Conservation (phyloP, 257 asterid genomes). For the Rehmannia glutinosa region DNA sequence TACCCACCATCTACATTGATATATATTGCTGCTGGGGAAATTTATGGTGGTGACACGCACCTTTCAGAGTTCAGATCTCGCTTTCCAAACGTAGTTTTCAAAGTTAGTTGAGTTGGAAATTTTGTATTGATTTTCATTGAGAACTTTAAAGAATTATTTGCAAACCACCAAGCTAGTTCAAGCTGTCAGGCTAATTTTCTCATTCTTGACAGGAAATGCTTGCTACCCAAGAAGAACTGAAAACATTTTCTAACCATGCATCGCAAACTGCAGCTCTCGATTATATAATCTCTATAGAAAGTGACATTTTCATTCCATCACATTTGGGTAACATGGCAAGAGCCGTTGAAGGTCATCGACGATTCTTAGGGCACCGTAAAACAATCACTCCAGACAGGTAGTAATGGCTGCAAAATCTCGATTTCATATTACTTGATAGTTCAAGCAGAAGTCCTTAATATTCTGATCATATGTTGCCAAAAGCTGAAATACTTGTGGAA, state of each 20-base stretch:
- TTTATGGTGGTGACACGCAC: conserved; percentile 76
- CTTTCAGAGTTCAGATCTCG: conserved; percentile 80
- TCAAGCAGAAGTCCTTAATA: not conserved
- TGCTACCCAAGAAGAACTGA: conserved; percentile 65
- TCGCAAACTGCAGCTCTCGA: conserved; percentile 95
- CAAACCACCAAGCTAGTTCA: conserved; percentile 15
- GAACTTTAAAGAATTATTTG: not conserved
- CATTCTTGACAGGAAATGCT: conserved; percentile 74
- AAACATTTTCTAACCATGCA: conserved; percentile 61
- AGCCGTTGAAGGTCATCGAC: conserved; percentile 91
- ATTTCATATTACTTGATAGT: not conserved
- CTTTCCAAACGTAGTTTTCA: conserved; percentile 72
- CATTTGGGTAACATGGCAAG: conserved; percentile 97
- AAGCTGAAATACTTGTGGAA: conserved; percentile 4
- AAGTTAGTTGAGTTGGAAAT: conserved; percentile 43
- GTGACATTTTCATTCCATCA: conserved; percentile 86
- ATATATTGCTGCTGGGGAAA: conserved; percentile 94
- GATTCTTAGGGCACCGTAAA: conserved; percentile 75
- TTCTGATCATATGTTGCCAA: not conserved
- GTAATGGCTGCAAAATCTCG: conserved; percentile 1
- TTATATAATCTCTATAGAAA: conserved; percentile 71
- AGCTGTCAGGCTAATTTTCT: conserved; percentile 16
- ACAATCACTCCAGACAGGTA: conserved; percentile 93
- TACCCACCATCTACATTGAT: conserved; percentile 71
- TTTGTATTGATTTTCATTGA: not conserved